Conservation (phyloP, 108 stramenopile species). For the Fistulifera pelliculosa region DNA sequence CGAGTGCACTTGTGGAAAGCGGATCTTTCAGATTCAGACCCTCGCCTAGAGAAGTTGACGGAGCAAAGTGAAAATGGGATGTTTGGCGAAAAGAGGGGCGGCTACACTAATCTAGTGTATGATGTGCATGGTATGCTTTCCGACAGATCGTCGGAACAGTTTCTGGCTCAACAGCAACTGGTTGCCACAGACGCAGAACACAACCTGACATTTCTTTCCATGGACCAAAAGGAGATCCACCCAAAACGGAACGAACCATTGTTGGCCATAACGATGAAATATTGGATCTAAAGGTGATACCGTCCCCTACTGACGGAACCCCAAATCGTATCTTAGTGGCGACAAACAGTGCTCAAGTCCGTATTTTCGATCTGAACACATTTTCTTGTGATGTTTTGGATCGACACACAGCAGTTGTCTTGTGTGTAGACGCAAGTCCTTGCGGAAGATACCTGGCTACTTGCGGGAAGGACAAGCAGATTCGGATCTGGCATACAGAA, state of each 20-base stretch:
- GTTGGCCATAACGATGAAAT: slow-evolving; percentile 94
- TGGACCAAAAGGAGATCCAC: slow-evolving; percentile 10
- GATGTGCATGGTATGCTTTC: not conserved
- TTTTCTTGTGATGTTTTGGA: slow-evolving; percentile 77
- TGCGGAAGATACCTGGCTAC: slow-evolving; percentile 86
- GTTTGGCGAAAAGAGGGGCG: slow-evolving; percentile 73
- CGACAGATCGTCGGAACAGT: slow-evolving; percentile 3
- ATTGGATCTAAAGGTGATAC: slow-evolving; percentile 81
- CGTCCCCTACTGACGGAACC: slow-evolving; percentile 22
- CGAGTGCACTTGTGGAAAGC: slow-evolving; percentile 50
- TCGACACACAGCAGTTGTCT: slow-evolving; percentile 91
- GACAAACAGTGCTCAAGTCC: slow-evolving; percentile 90
- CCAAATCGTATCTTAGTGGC: slow-evolving; percentile 74
- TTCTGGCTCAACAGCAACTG: slow-evolving; percentile 27
- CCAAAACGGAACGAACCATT: slow-evolving; percentile 53
- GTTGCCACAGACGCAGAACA: slow-evolving; percentile 87
- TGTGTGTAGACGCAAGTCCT: slow-evolving; percentile 84
- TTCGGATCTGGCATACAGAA: slow-evolving; percentile 66
- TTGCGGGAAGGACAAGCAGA: slow-evolving; percentile 85
- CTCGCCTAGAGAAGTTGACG: slow-evolving; percentile 26
- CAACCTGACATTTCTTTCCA: slow-evolving; percentile 70
- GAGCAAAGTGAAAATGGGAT: slow-evolving; percentile 42
- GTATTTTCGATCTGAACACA: slow-evolving; percentile 65
- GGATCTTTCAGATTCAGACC: slow-evolving; percentile 8
- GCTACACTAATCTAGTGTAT: slow-evolving; percentile 30